Conservation (phyloP, 176 grass and related monocot genomes). For the Echinochloa phyllopogon region DNA sequence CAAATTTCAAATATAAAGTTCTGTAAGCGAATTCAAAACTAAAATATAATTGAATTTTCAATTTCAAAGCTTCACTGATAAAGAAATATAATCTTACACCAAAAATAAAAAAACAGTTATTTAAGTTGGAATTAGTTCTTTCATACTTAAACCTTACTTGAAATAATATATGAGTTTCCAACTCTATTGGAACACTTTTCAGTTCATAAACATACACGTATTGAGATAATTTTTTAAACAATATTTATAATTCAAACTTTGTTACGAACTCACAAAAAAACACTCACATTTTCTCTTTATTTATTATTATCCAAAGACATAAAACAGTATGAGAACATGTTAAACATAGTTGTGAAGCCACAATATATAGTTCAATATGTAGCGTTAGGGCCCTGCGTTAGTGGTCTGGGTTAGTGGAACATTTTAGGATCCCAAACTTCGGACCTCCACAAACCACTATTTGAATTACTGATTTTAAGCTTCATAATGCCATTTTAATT, state of each 20-base stretch:
- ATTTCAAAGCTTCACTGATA: neutral
- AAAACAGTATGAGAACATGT: neutral
- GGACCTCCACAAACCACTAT: too few relatives aligned
- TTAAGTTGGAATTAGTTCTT: too few relatives aligned
- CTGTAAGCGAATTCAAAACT: neutral
- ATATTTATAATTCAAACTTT: too few relatives aligned
- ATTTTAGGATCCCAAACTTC: too few relatives aligned
- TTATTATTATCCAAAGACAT: neutral
- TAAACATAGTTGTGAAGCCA: too few relatives aligned
- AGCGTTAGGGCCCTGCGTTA: too few relatives aligned
- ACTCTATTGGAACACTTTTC: neutral
- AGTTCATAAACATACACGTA: neutral
- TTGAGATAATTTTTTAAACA: too few relatives aligned
- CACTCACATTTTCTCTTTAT: neutral
- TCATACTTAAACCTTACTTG: too few relatives aligned
- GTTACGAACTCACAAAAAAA: neutral
- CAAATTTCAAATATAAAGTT: neutral
- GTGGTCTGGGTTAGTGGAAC: neutral
- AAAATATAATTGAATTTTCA: neutral
- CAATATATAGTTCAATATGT: neutral
- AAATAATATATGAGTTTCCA: neutral
- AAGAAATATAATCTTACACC: neutral
- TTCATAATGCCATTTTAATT: too few relatives aligned
- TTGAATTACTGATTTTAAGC: too few relatives aligned
- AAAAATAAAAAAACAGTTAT: neutral